Evolutionary conservation across 129 eudicot species (phyloP).

Genomic region (Saussurea involucrata): DNA sequence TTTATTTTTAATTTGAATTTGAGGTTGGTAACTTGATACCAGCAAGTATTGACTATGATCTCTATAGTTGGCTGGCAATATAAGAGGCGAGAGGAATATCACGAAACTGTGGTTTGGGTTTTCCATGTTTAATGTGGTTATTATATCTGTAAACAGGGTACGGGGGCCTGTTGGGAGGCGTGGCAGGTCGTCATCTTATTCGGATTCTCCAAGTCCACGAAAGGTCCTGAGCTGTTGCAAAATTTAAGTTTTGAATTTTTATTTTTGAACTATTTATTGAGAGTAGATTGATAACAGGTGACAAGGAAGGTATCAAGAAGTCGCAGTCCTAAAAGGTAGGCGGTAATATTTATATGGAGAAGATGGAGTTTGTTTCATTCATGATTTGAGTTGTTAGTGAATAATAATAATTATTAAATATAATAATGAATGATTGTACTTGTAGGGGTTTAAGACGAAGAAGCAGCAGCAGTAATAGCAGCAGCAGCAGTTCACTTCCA

Average conservation of each 20-base stretch:
- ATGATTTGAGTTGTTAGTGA: neutral
- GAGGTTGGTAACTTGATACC: no score
- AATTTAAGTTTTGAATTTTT: no score
- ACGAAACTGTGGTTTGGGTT: neutral
- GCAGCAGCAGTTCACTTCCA: constrained; percentile 73
- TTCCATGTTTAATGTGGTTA: neutral
- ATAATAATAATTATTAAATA: neutral
- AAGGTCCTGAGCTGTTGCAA: constrained; percentile 33
- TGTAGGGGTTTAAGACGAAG: constrained; percentile 51
- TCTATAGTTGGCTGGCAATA: neutral
- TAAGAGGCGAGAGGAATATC: neutral
- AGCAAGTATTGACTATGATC: neutral
- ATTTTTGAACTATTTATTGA: no score
- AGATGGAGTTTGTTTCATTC: neutral
- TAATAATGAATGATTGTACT: no score
- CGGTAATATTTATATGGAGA: neutral
- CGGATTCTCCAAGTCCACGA: constrained; percentile 88
- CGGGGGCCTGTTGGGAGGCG: constrained; percentile 55
- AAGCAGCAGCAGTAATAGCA: constrained; percentile 68
- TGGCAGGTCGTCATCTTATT: constrained; percentile 81
- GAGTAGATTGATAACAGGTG: constrained; percentile 27
- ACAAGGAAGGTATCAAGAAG: constrained; percentile 70
- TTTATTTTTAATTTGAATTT: no score
- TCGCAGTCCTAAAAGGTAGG: constrained; percentile 85
- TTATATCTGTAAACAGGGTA: constrained; percentile 38